These are phyloP conservation scores for Trypanosoma boissoni DNA, from an alignment of 208 protist genomes.

Conservation along the genomic window DNA sequence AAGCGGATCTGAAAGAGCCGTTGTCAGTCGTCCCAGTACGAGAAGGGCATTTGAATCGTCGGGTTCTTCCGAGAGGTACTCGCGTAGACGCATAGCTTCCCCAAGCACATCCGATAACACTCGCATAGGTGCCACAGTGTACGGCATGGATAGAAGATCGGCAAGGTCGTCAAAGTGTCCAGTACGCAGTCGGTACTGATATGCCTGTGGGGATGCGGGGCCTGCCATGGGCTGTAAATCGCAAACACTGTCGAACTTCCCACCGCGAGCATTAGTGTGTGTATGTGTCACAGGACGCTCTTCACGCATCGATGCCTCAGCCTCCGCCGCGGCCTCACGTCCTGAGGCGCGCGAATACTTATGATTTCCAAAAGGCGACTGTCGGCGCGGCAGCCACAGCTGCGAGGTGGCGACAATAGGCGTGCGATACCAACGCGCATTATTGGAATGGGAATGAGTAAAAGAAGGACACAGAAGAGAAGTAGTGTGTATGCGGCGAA, in stretches of 20 bases:
- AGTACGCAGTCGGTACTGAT: conserved; percentile 44
- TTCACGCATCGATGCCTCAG: neutral
- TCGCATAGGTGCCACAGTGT: conserved; percentile 49
- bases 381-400: neutral
- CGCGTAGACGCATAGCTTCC: conserved; percentile 15
- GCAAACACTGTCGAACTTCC: too few species aligned
- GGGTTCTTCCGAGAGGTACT: neutral
- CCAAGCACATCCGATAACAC: conserved; percentile 60
- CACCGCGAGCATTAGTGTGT: too few species aligned
- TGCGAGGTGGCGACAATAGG: neutral
- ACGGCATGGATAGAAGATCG: conserved; percentile 53
- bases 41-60: neutral
- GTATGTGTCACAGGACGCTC: too few species aligned
- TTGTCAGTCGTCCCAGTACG: conserved; percentile 12
- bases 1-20: conserved; percentile 27
- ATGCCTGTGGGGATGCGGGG: conserved; percentile 40
- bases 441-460: neutral
- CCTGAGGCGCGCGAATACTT: neutral
- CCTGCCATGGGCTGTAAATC: conserved; percentile 8
- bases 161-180: conserved; percentile 44
- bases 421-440: neutral
- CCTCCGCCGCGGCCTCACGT: neutral
- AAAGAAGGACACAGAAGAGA: neutral
- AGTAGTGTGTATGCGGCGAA: too few species aligned
- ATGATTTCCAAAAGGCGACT: neutral